A percentile compares a stretch with the other conserved stretches of the same genome.
These are phyloP conservation scores for Tolypocladium nubicola DNA, from an alignment of 2,329 filamentous ascomycete genomes.

Conservation along the genomic window DNA sequence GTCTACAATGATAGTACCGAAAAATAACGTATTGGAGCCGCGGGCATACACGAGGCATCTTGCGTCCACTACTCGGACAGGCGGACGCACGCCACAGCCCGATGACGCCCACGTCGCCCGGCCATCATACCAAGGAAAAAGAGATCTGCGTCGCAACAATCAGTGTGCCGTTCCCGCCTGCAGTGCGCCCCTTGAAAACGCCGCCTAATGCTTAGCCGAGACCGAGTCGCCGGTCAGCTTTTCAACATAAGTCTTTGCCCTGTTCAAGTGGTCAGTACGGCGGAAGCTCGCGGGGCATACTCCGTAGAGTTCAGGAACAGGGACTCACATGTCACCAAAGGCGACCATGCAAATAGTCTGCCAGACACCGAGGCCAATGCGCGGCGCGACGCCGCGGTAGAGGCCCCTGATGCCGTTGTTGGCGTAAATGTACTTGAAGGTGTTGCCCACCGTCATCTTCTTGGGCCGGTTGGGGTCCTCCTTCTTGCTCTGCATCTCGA, in stretches of 20 bases:
- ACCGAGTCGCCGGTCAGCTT: conserved; percentile 53
- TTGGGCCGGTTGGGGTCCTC: conserved; percentile 95
- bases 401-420: conserved; percentile 83
- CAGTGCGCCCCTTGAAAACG: conserved; percentile 11
- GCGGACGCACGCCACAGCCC: background rate
- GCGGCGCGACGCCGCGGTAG: conserved; percentile 89
- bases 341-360: conserved; percentile 99
- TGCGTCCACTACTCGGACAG: background rate
- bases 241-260: conserved; percentile 58
- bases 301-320: background rate
- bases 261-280: conserved; percentile 22
- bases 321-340: conserved; percentile 86
- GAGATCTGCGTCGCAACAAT: background rate
- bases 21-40: background rate
- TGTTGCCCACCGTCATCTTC: conserved; percentile 95
- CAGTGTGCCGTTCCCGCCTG: background rate
- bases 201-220: conserved; percentile 56
- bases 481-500: conserved; percentile 99
- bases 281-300: conserved; percentile 3
- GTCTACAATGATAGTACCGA: background rate
- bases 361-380: conserved; percentile 94
- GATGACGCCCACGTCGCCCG: background rate
- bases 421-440: conserved; percentile 77
- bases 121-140: background rate
- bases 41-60: background rate